Base-by-base conservation (phyloP, 257 asterid species). In the Scutellaria barbata region DNA sequence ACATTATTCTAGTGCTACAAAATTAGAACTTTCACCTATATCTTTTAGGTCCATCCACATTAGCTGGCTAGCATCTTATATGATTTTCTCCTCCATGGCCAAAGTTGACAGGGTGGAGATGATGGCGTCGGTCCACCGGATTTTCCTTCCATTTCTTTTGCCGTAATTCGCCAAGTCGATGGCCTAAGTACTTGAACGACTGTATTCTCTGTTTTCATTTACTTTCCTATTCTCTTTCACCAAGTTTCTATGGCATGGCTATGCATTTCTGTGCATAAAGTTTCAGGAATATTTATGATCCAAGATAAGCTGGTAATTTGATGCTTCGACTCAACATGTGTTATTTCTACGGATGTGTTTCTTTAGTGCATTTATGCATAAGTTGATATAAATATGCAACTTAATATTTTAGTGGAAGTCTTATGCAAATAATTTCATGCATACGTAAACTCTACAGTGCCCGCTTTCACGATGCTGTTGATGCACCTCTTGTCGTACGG, bases 401-500 rank as follows among this genome's bases (percentile, higher is more conserved):
- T 25, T 12, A n/a, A 33, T 40, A 48, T 63, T 55, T 47, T 37
- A 1, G 13, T 25, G 17, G 43, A 53, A 40, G 16, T 54, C 42
- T 40, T 53, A 37, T 37, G 63, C 40, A 55, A 30, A 55, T 71
- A 55, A 68, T 74, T 5, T 63, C 66, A 80, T 66, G 14, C 50
- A 25, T 11, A 10, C 16, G 35, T 30, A 16, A 64, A 75, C 30
- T 74, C 66, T 80, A 58, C 83, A 88, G 92, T 88, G 92, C 95
- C 95, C 51, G 90, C 95, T 63, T 88, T 35, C 77, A 84, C 12
- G 92, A 86, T 73, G 80, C 74, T 47, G 77, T 88, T 76, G 95
- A 88, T 81, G 90, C 74, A 68, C 95, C 95, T 70, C 86, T 88
- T 57, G 86, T 88, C 13, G 95, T 88, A 64, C 82, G 92, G 76